Evolutionary conservation across 805 yeast genomes (phyloP), one percentile per base, ranked within the genome.

Genomic region (Candida gorgasii): DNA sequence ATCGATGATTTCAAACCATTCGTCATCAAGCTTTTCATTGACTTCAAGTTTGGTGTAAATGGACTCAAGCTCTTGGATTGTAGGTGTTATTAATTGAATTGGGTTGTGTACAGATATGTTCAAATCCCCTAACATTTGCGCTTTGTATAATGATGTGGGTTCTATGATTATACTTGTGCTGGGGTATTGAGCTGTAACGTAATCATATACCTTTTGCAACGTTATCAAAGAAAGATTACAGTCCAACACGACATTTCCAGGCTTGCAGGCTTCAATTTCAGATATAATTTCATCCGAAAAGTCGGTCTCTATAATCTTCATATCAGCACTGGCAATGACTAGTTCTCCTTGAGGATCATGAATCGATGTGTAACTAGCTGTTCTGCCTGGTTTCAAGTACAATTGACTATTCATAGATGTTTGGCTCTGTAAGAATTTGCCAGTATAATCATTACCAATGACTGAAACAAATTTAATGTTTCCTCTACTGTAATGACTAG

Each of bases 261-360:
- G 86, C 4, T 58, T 49, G 1, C 72, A 58, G 9, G 55, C 39
- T 1, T 48, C 45, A 4, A 89, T 50, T 47, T 76, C 69, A 0
- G 59, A 30, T 2, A 53, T 45, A 2, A 84, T 68, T 45, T 75
- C 77, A 0, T 62, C 59, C 0, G 61, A 39, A 11, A 79, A 67
- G 19, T 69, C 62, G 13, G 48, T 44, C 49, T 85, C 86, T 16
- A 82, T 65, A 8, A 84, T 77, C n/a, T 69, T 68, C 96, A 89
- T 89, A 55, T 87, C 96, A 3, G 95, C 92, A 54, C 88, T 79
- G 0, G 96, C 95, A 13, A 86, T 67, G 2, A 85, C 57, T 36
- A 89, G 67, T 3, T 75, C 82, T 1, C 96, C 96, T 5, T 62
- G 55, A 0, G 52, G 48, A 43, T 76, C 78, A 52, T 88, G 90